Percentiles rank a stretch among this genome's conserved stretches.
Evolutionary conservation across 345 rosid genomes (phyloP).

Genomic region (Mallotus nudiflorus): DNA sequence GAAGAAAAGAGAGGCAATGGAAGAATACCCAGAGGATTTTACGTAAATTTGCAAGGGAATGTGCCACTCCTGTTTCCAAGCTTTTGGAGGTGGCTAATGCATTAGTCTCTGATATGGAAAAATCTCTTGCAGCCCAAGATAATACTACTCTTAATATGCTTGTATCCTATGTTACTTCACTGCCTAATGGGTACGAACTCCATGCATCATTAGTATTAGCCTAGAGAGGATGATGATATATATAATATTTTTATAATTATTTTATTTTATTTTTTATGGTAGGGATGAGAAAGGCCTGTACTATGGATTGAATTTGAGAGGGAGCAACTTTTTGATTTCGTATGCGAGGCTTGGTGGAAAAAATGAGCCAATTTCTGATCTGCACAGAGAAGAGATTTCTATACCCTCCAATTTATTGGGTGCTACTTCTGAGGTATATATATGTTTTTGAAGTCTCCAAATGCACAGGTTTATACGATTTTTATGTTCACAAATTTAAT

Average conservation of each 20-base stretch:
- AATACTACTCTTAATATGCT: slow-evolving; percentile 40
- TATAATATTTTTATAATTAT: too few relatives aligned
- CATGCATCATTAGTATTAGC: too few relatives aligned
- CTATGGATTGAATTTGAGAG: slow-evolving; percentile 58
- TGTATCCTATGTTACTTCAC: slow-evolving; percentile 41
- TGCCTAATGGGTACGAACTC: slow-evolving; percentile 57
- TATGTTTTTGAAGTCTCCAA: not conserved
- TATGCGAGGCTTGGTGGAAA: slow-evolving; percentile 53
- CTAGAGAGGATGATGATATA: too few relatives aligned
- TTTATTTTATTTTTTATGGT: not conserved
- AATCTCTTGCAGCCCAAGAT: slow-evolving; percentile 31
- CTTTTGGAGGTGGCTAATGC: slow-evolving; percentile 55
- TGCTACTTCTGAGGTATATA: slow-evolving; percentile 46
- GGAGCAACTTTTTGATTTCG: slow-evolving; percentile 38
- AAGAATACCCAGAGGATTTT: slow-evolving; percentile 45
- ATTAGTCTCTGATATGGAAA: slow-evolving; percentile 41
- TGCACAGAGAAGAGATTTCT: slow-evolving; percentile 49
- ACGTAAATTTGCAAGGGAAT: slow-evolving; percentile 51
- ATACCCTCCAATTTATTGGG: slow-evolving; percentile 39
- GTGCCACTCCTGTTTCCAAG: slow-evolving; percentile 57
- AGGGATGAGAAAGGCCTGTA: slow-evolving; percentile 60
- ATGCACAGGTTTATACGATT: not conserved
- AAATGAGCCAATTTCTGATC: slow-evolving; percentile 48
- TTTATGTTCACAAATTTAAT: too few relatives aligned
- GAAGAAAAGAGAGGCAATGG: slow-evolving; percentile 37